Conservation (phyloP, 768 basidiomycete species). For the Pleurotus ostreatus region DNA sequence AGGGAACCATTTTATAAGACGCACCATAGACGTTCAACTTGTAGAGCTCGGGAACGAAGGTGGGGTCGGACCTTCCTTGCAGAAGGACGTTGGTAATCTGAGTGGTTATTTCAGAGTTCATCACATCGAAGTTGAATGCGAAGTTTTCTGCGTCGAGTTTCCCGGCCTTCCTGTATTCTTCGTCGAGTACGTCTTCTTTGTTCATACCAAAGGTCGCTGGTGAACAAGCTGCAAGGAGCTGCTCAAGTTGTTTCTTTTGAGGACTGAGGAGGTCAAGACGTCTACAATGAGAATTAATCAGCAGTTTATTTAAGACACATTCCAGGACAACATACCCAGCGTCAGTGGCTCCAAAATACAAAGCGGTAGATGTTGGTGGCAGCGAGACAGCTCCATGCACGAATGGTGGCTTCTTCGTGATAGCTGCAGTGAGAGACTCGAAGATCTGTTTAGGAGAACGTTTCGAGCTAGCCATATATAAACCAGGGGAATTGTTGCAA, state of each 20-base stretch:
- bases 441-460: not conserved
- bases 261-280: constrained; percentile 8
- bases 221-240: constrained; percentile 22
- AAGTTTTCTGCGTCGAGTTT: constrained; percentile 28
- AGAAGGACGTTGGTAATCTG: constrained; percentile 14
- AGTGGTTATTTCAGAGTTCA: constrained; percentile 19
- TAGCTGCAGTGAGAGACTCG: not conserved
- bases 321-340: not conserved
- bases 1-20: not conserved
- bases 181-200: constrained; percentile 27
- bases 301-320: not conserved
- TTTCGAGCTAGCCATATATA: not conserved
- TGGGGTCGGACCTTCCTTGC: constrained; percentile 12
- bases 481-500: not conserved
- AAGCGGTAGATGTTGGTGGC: not conserved
- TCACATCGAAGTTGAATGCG: constrained; percentile 18
- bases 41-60: constrained; percentile 27
- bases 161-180: constrained; percentile 30
- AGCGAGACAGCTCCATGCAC: not conserved
- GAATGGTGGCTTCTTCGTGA: not conserved
- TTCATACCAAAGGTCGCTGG: constrained; percentile 28
- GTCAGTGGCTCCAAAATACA: not conserved
- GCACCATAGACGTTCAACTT: constrained; percentile 38
- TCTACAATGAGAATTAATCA: not conserved
- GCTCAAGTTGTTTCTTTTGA: constrained; percentile 11